Evolutionary conservation across 1,284 basidiomycete species (phyloP).

Genomic region (Coniophora puteana): DNA sequence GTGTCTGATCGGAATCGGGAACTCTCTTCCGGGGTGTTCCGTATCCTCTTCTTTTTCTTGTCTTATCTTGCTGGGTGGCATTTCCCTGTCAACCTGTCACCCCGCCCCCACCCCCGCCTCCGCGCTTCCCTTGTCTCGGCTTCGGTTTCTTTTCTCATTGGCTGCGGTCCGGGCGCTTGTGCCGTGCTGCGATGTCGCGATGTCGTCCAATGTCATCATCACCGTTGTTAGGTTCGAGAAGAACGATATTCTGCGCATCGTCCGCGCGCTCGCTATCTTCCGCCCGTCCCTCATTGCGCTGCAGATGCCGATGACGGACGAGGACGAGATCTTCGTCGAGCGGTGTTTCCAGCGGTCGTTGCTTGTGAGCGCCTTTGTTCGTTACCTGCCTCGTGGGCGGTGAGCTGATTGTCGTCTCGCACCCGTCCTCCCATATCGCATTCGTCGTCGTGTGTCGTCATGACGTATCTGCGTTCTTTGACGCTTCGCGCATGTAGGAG

Average conservation of each 20-base stretch:
- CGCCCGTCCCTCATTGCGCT: slow-evolving; percentile 93
- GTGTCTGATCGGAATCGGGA: no score
- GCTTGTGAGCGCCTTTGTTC: slow-evolving; percentile 52
- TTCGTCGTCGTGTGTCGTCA: no score
- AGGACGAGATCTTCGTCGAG: slow-evolving; percentile 95
- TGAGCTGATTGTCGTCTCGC: no score
- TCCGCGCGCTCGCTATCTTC: slow-evolving; percentile 91
- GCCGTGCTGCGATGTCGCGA: slow-evolving; percentile 12
- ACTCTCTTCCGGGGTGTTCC: no score
- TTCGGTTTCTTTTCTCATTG: slow-evolving; percentile 8
- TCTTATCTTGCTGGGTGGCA: slow-evolving; percentile 20
- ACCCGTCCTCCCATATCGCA: no score
- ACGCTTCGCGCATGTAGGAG: slow-evolving; percentile 51
- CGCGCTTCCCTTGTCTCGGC: slow-evolving; percentile 8
- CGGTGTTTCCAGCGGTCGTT: slow-evolving; percentile 92
- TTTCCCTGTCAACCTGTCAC: no score
- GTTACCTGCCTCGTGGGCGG: slow-evolving; percentile 7
- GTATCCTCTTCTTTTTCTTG: slow-evolving; percentile 6
- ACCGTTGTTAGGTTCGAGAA: slow-evolving; percentile 79
- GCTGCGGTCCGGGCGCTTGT: slow-evolving; percentile 6
- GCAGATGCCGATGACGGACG: slow-evolving; percentile 91
- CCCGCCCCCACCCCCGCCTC: no score
- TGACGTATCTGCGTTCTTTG: slow-evolving; percentile 7
- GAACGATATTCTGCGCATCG: slow-evolving; percentile 91
- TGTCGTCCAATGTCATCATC: no score